Conservation (phyloP, 768 basidiomycete species). For the Trametes cingulata region DNA sequence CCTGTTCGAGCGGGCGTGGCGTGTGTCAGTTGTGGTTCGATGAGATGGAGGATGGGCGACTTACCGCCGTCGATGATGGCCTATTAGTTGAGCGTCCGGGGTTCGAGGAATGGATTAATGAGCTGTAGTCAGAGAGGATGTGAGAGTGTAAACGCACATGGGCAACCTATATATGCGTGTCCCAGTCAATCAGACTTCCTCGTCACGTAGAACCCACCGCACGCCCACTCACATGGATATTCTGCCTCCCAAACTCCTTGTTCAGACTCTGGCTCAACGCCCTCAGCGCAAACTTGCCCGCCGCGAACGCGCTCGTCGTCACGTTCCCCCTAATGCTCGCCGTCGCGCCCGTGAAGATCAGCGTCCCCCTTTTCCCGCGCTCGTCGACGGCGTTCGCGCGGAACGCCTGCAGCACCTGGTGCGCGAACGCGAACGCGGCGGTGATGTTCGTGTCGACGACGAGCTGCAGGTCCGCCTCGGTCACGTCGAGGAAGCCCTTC, state of each 20-base stretch:
- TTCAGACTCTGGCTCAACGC: conserved; percentile 45
- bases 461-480: conserved; percentile 36
- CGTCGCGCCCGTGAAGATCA: conserved; percentile 48
- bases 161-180: conserved; percentile 47
- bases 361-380: conserved; percentile 40
- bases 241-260: conserved; percentile 47
- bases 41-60: conserved; percentile 3
- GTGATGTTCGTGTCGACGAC: conserved; percentile 36
- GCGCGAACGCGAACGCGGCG: conserved; percentile 43
- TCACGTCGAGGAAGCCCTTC: conserved; percentile 43
- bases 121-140: not conserved
- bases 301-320: conserved; percentile 41
- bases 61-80: conserved; percentile 68
- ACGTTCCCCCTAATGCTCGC: conserved; percentile 42
- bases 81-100: conserved; percentile 35
- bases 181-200: not conserved
- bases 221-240: conserved; percentile 40
- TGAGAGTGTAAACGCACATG: conserved; percentile 50
- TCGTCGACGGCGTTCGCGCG: conserved; percentile 33
- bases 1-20: conserved; percentile 23
- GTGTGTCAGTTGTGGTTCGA: not conserved
- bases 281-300: conserved; percentile 42
- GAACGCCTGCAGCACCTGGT: conserved; percentile 37
- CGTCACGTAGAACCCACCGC: not conserved
- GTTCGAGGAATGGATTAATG: not conserved